Conservation (phyloP, 805 yeast species). For the Ogataea pini region DNA sequence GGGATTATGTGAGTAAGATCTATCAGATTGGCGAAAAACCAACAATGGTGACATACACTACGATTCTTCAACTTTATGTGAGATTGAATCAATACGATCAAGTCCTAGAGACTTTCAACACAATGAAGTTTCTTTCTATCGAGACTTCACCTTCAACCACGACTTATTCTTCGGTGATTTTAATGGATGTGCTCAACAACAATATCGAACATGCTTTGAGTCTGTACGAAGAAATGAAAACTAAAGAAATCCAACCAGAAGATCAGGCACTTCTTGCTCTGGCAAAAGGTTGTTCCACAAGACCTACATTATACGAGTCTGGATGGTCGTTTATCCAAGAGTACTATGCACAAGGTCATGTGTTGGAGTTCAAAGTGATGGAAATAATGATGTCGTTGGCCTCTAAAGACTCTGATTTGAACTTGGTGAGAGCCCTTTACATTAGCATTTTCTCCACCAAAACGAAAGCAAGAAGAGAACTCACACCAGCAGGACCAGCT, state of each 20-base stretch:
- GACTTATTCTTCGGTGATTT: conserved; percentile 72
- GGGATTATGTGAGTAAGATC: conserved; percentile 41
- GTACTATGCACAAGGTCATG: conserved; percentile 46
- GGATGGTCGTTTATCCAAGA: conserved; percentile 83
- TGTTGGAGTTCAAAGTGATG: conserved; percentile 44
- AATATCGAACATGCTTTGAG: conserved; percentile 76
- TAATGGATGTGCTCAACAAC: conserved; percentile 59
- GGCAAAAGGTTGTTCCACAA: conserved; percentile 67
- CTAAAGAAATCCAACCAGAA: conserved; percentile 36
- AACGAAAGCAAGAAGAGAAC: conserved; percentile 19
- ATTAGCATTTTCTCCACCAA: conserved; percentile 30
- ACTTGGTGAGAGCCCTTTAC: conserved; percentile 68
- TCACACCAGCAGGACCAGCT: conserved; percentile 24
- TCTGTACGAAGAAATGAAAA: conserved; percentile 67
- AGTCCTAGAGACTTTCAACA: conserved; percentile 74
- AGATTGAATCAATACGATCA: conserved; percentile 51
- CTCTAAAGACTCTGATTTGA: conserved; percentile 77
- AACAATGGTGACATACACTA: conserved; percentile 49
- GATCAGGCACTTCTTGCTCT: conserved; percentile 52
- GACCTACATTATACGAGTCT: conserved; percentile 44
- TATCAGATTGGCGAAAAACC: conserved; percentile 42
- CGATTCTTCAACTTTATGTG: conserved; percentile 62
- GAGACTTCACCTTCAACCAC: conserved; percentile 64
- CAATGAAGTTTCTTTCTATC: conserved; percentile 77
- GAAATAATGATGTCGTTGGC: conserved; percentile 74